Evolutionary conservation across 2,329 filamentous ascomycete genomes (phyloP).

Genomic region (Trichophyton mentagrophytes): DNA sequence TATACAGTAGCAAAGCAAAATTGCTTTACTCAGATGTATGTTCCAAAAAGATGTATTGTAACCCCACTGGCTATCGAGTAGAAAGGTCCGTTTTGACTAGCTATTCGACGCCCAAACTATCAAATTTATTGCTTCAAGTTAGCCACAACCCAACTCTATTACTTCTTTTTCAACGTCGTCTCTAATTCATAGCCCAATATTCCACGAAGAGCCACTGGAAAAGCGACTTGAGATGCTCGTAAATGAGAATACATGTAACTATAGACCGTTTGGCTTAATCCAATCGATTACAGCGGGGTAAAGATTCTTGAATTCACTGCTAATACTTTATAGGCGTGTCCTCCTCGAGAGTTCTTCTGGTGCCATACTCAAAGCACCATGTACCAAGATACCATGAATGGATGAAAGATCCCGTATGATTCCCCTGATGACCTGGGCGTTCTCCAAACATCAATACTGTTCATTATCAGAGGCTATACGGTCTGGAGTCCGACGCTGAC

Average conservation of each 20-base stretch:
- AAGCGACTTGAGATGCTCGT: conserved; percentile 2
- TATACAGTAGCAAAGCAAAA: too few species aligned
- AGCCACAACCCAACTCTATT: too few species aligned
- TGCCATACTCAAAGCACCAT: conserved; percentile 72
- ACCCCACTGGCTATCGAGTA: too few species aligned
- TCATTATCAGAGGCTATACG: background rate
- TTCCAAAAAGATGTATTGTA: too few species aligned
- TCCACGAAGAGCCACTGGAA: background rate
- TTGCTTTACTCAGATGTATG: too few species aligned
- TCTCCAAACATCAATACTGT: background rate
- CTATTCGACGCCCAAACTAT: too few species aligned
- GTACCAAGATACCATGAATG: conserved; percentile 74
- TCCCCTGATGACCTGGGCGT: background rate
- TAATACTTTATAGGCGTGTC: conserved; percentile 31
- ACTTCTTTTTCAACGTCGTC: background rate
- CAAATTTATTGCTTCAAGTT: too few species aligned
- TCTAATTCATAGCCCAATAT: background rate
- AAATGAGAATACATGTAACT: background rate
- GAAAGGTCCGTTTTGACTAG: too few species aligned
- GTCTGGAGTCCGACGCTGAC: background rate
- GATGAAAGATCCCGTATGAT: conserved; percentile 66
- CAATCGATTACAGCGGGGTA: background rate
- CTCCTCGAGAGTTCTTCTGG: conserved; percentile 55
- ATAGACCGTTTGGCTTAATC: background rate
- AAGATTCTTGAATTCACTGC: too few species aligned